These are phyloP conservation scores for Wallemia hederae DNA, from an alignment of 1,284 basidiomycete species.

Conservation along the genomic window DNA sequence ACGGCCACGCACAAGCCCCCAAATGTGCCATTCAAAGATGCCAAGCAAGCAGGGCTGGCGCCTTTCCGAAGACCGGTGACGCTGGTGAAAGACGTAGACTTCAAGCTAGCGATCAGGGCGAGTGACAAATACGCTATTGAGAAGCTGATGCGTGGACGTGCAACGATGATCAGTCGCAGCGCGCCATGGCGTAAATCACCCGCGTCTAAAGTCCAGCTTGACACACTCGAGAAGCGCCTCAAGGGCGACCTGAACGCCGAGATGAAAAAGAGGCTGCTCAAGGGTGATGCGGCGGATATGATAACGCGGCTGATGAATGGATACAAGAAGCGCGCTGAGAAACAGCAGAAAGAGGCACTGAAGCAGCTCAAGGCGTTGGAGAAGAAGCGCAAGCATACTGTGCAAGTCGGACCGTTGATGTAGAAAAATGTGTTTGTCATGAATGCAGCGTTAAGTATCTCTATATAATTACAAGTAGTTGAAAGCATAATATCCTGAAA, in stretches of 20 bases:
- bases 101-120: slow-evolving; percentile 31
- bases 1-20: slow-evolving; percentile 8
- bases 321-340: neutral
- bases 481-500: too few species aligned
- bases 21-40: slow-evolving; percentile 8
- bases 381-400: neutral
- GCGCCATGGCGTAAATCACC: slow-evolving; percentile 42
- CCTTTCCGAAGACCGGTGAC: slow-evolving; percentile 6
- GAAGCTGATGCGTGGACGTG: slow-evolving; percentile 18
- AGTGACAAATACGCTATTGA: slow-evolving; percentile 33
- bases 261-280: slow-evolving; percentile 23
- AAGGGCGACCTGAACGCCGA: slow-evolving; percentile 5
- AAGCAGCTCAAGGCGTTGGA: neutral
- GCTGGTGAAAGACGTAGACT: slow-evolving; percentile 25
- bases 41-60: slow-evolving; percentile 2
- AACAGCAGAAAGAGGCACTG: neutral
- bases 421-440: neutral
- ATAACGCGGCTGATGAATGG: slow-evolving; percentile 49
- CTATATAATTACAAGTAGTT: neutral
- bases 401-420: neutral
- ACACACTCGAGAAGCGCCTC: slow-evolving; percentile 30
- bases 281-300: slow-evolving; percentile 46
- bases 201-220: slow-evolving; percentile 35
- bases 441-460: neutral
- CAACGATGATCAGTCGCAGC: slow-evolving; percentile 26